Evolutionary conservation across 495 filamentous ascomycete species (phyloP), one percentile per base, ranked within the genome.

Genomic region (Corynascus novoguineensis): DNA sequence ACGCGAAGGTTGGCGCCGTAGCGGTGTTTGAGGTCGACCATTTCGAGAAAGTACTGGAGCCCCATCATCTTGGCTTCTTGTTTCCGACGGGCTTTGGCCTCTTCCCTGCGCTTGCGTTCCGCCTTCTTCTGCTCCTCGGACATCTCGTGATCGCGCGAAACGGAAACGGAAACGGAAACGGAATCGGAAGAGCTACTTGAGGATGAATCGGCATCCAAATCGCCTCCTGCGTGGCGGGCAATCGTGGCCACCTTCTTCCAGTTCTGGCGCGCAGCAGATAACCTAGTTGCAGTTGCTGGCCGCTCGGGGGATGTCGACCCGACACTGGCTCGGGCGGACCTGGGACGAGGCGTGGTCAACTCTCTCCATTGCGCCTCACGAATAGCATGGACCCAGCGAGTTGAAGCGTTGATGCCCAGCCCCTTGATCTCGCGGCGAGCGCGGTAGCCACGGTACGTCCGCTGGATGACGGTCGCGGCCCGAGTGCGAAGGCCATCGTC

Each of bases 1-100:
- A 81, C 78, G n/a, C 86, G 78, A 32, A 96, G 71, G 61, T 96
- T 93, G 28, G 81, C 82, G 1, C 92, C 92, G 67, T 96, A 92
- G 3, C 92, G 83, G 64, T 97, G 92, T 69, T 95, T 91, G 6
- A 80, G 69, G 64, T 96, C 91, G 15, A 96, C 88, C 87, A 97
- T 92, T 66, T 97, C 92, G 4, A 97, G 75, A 60, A 95, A 96
- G 66, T 96, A 97, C 58, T 86, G 85, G 31, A 96, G 69, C 49
- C 89, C 90, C 89, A 97, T 92, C 60, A 81, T 83, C 67, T 86
- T 88, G 1, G 89, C 82, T 2, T 75, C 78, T 57, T 83, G 75
- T 49, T 72, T 73, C 50, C 75, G 73, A 41, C 74, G 69, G 10
- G 64, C 64, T 59, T 73, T 77, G 25, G 74, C 74, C 32, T 77